Evolutionary conservation across 306 rosid species (phyloP), one percentile per base, ranked within the genome.

Genomic region (Vachellia pachyceras): DNA sequence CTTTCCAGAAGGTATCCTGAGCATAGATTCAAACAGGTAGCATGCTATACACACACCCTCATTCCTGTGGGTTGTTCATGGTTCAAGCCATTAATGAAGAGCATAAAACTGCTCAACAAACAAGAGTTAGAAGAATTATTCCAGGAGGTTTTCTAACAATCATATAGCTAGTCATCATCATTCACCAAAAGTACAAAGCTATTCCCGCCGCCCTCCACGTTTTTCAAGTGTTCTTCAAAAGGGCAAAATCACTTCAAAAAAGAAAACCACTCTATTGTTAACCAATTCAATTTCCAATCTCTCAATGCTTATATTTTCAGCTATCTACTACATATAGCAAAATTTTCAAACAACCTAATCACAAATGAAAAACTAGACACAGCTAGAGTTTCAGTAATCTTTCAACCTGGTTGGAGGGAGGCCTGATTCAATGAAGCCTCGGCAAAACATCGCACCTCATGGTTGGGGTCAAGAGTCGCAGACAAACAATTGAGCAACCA

Each of bases 341-440:
- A 41, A 68, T 40, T 66, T 39, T 20, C 4, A 63, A 71, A 79
- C 64, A 69, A 61, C 45, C 17, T n/a, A 29, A 77, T 58, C 18
- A 77, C 42, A 36, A 29, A 54, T 37, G 63, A 39, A 65, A 44
- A 46, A 67, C 57, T 20, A 54, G 75, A 77, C 12, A 7, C 17
- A 76, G 78, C 37, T 5, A 68, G 37, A 64, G 22, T 69, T 35
- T 5, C n/a, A 73, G 29, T 58, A 37, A 12, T 46, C n/a, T 29
- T 14, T 17, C 17, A 82, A 95, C 98, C 99, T 90, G 97, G 91
- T 77, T 89, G 99, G 25, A 80, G 93, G 80, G 98, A 89, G 40
- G 97, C 99, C 73, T 95, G 99, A 82, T 89, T 84, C 65, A 95
- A 93, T n/a, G 97, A 95, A 39, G 98, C 86, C 86, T 95, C 98